Evolutionary conservation across 2,329 filamentous ascomycete genomes (phyloP).

Genomic region (Claviceps sp.): DNA sequence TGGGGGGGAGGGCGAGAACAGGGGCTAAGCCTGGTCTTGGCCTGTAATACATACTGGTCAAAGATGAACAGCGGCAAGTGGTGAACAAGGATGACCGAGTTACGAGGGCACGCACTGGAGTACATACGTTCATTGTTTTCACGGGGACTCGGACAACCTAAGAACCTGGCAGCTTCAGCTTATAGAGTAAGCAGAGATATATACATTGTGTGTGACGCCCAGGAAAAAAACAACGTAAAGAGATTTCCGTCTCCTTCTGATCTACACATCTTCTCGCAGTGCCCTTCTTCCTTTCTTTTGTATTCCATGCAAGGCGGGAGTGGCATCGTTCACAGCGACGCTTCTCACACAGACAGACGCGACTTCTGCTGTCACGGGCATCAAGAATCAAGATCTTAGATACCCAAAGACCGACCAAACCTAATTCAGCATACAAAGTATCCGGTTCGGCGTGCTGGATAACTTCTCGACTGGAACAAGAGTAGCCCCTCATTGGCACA

Average conservation of each 20-base stretch:
- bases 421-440: neutral
- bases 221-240: neutral
- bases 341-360: neutral
- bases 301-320: neutral
- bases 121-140: constrained; percentile 3
- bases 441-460: neutral
- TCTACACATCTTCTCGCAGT: neutral
- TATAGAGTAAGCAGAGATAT: constrained; percentile 7
- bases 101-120: neutral
- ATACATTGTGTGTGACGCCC: constrained; percentile 8
- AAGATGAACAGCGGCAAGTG: neutral
- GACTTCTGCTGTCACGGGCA: neutral
- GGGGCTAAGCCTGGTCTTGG: neutral
- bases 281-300: constrained; percentile 1
- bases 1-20: neutral
- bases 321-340: neutral
- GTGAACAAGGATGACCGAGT: constrained; percentile 4
- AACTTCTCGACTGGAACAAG: neutral
- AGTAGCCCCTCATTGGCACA: neutral
- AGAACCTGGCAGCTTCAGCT: constrained; percentile 3
- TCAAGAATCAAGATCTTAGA: neutral
- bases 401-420: neutral
- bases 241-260: constrained; percentile 1
- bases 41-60: neutral
- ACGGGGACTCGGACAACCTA: constrained; percentile 3